Evolutionary conservation across 2,329 filamentous ascomycete species (phyloP), one percentile per base, ranked within the genome.

Genomic region (Microcyclosporella mali): DNA sequence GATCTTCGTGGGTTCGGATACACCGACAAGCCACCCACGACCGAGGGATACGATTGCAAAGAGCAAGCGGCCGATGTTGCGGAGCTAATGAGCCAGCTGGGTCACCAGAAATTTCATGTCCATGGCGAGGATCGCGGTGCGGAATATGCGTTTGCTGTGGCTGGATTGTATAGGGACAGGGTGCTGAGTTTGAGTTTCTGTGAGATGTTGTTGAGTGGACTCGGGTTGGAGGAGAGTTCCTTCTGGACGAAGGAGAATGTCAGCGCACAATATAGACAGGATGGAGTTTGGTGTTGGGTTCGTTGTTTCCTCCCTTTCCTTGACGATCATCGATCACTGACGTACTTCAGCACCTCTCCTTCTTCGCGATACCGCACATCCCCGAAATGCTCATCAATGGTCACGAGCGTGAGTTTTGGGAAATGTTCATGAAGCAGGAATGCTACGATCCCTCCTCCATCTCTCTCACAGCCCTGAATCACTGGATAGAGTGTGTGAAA

Each of bases 301-400:
- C 38, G 51, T 31, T 7, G 10, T 18, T 1, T n/a, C 11, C 14
- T n/a, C 3, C 6, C 11, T 36, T 8, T 31, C 16, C 15, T 25
- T 10, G 16, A 19, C 33, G 12, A 16, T 1, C 8, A 25, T 33
- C 9, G 16, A 3, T 19, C 14, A 18, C 27, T 51, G 33, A 49
- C 28, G 19, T 0, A 7, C 11, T 16, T 7, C 34, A 57, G 56
- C 61, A 66, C 52, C 59, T 45, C 45, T 55, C 49, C 14, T 61
- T 62, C 53, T 62, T 66, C 39, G 62, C 52, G 46, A 53, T 66
- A 38, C 63, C 64, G 2, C 60, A 66, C 37, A 52, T 66, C 2
- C 63, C 63, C 0, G 64, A 67, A 48, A 66, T 66, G 64, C 52
- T 66, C 33, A 66, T 66, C 10, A 54, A 58, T 33, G 63, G 64